Conservation (phyloP, 106 monocot genomes). For the Amphibolis antarctica region DNA sequence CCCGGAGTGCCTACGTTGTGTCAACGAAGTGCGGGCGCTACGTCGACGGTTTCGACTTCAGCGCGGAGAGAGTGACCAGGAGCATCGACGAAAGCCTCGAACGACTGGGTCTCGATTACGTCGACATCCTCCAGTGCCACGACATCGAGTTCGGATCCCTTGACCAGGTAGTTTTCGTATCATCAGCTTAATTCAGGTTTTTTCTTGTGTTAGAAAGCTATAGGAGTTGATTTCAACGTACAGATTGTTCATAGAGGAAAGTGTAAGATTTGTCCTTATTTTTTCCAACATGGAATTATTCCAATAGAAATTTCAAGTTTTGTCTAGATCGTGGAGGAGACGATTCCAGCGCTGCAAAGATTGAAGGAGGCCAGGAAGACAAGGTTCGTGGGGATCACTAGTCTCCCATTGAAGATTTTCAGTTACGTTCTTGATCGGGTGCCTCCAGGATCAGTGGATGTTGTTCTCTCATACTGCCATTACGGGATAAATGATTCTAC, state of each 20-base stretch:
- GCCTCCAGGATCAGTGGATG: slow-evolving; percentile 65
- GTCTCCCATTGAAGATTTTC: slow-evolving; percentile 59
- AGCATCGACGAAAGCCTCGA: slow-evolving; percentile 82
- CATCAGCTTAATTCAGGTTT: background rate
- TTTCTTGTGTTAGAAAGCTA: too few relatives aligned
- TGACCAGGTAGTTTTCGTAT: slow-evolving; percentile 46
- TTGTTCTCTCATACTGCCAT: slow-evolving; percentile 87
- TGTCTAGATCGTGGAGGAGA: slow-evolving; percentile 81
- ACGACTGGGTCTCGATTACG: slow-evolving; percentile 68
- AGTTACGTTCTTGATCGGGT: slow-evolving; percentile 70
- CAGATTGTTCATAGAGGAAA: too few relatives aligned
- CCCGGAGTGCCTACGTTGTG: slow-evolving; percentile 41
- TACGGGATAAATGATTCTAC: slow-evolving; percentile 68
- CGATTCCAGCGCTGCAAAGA: slow-evolving; percentile 72
- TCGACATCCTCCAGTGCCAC: slow-evolving; percentile 87
- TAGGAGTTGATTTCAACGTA: too few relatives aligned
- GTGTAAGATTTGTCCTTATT: too few relatives aligned
- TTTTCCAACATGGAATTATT: too few relatives aligned
- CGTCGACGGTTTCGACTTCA: slow-evolving; percentile 76
- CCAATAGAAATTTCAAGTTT: background rate
- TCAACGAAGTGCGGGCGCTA: slow-evolving; percentile 90
- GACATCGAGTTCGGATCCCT: slow-evolving; percentile 89
- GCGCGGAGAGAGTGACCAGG: slow-evolving; percentile 60
- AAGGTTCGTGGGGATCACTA: slow-evolving; percentile 74
- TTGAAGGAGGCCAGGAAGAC: slow-evolving; percentile 62